phyloP scores from a whole-genome alignment of 2,329 filamentous ascomycete species.

The Xylariaceae sp. region DNA sequence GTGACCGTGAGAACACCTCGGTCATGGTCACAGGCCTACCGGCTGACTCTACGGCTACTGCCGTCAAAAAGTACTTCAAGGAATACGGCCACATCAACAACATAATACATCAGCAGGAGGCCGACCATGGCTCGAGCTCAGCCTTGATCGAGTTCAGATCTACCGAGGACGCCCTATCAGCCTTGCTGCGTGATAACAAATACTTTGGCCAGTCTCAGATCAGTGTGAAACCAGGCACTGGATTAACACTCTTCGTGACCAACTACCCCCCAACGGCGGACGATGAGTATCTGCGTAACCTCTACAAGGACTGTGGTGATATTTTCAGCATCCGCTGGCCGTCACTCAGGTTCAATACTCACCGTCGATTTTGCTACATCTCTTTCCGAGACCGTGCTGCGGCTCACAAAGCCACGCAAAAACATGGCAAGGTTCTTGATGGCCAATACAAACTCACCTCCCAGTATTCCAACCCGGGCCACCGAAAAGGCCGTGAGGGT shows the following conservation, averaged over 20 bases:
- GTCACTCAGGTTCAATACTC: conserved; percentile 80
- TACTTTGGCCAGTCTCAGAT: conserved; percentile 67
- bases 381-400: conserved; percentile 69
- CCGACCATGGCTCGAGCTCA: conserved; percentile 52
- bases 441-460: conserved; percentile 62
- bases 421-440: conserved; percentile 65
- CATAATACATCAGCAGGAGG: conserved; percentile 59
- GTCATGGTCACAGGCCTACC: conserved; percentile 77
- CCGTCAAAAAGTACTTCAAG: conserved; percentile 82
- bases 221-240: conserved; percentile 64
- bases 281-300: conserved; percentile 57
- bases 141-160: conserved; percentile 81
- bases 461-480: conserved; percentile 76
- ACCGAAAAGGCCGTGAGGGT: conserved; percentile 71
- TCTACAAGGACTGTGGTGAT: conserved; percentile 71
- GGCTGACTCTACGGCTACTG: conserved; percentile 57
- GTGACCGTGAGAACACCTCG: conserved; percentile 86
- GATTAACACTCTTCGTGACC: conserved; percentile 78
- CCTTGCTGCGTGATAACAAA: conserved; percentile 74
- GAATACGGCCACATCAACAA: conserved; percentile 81
- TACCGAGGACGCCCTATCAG: conserved; percentile 71
- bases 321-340: conserved; percentile 84
- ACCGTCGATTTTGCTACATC: conserved; percentile 90
- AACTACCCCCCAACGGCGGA: conserved; percentile 80
- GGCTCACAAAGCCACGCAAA: conserved; percentile 62